Evolutionary conservation across 495 filamentous ascomycete species (phyloP).

Genomic region (Aspergillus kassunensis): DNA sequence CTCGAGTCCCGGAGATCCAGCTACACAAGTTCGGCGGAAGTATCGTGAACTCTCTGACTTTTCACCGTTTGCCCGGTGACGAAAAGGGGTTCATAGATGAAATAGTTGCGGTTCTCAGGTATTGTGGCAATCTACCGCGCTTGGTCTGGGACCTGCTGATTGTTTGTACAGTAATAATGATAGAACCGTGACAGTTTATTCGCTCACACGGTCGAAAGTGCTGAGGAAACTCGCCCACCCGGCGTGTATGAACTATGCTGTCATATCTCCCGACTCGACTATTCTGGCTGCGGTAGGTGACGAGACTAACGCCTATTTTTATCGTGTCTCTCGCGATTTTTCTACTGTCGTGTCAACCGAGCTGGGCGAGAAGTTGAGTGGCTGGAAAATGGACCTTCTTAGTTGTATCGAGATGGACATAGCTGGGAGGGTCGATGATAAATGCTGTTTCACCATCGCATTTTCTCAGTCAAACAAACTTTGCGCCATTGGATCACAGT

Average conservation of each 20-base stretch:
- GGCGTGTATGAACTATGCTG: constrained; percentile 84
- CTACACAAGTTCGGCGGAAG: constrained; percentile 50
- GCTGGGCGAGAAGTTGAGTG: constrained; percentile 38
- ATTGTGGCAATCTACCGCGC: constrained; percentile 12
- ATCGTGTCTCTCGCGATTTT: constrained; percentile 45
- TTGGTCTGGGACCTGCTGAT: constrained; percentile 8
- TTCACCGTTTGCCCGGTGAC: constrained; percentile 55
- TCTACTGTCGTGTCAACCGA: constrained; percentile 41
- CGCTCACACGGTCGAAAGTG: constrained; percentile 57
- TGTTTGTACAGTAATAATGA: constrained; percentile 71
- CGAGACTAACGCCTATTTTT: constrained; percentile 77
- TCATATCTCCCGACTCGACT: constrained; percentile 82
- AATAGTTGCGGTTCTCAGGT: constrained; percentile 63
- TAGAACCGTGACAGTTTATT: constrained; percentile 74
- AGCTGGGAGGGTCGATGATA: constrained; percentile 31
- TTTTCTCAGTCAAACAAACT: constrained; percentile 65
- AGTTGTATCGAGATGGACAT: constrained; percentile 37
- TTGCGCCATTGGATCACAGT: constrained; percentile 68
- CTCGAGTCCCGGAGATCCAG: constrained; percentile 42
- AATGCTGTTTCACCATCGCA: constrained; percentile 64
- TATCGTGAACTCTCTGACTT: constrained; percentile 70
- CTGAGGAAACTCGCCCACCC: constrained; percentile 67
- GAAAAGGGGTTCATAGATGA: constrained; percentile 49
- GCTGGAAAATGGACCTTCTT: constrained; percentile 37
- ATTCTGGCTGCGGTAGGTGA: constrained; percentile 84